Evolutionary conservation across 768 basidiomycete genomes (phyloP), one percentile per base, ranked within the genome.

Genomic region (Amanita inopinata): DNA sequence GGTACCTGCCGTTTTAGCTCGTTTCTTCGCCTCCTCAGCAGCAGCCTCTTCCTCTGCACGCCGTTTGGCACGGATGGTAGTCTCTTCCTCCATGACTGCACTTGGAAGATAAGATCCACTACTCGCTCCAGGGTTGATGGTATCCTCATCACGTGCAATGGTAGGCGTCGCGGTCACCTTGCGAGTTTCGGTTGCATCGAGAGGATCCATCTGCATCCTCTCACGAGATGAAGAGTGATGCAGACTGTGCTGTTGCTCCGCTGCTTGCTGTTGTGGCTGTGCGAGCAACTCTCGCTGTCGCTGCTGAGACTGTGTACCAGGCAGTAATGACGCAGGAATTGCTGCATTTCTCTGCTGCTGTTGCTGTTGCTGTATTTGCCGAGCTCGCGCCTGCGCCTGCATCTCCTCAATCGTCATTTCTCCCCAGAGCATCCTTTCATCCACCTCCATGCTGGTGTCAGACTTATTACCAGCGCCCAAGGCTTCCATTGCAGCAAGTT

Each of bases 141-240:
- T 20, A 23, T 9, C 39, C 14, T 17, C 33, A 22, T 19, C 41
- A 11, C 83, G 79, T 8, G 78, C 84, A 15, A 93, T 77, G 1
- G 73, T 66, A 1, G 91, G 91, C 0, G 89, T 93, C 45, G 75
- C 78, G 7, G 78, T 82, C 42, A 91, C 65, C 50, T 85, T 80
- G 42, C 74, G 73, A 4, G 90, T 91, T 55, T 87, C 91, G 1
- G 65, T 74, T 4, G 83, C 76, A 1, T 74, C 70, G 10, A 81
- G 8, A 8, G 33, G 63, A 53, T 32, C 46, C 19, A 42, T 33
- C 20, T 20, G 19, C 30, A 43, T 43, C 33, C 59, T 61, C 14
- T 54, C 34, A 3, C 51, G 50, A 2, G 53, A 34, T 9, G 63
- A 61, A n/a, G 51, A 34, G 14, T 38, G 43, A 1, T 25, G 36